Conservation (phyloP, 306 rosid genomes). For the Castanea mollissima region DNA sequence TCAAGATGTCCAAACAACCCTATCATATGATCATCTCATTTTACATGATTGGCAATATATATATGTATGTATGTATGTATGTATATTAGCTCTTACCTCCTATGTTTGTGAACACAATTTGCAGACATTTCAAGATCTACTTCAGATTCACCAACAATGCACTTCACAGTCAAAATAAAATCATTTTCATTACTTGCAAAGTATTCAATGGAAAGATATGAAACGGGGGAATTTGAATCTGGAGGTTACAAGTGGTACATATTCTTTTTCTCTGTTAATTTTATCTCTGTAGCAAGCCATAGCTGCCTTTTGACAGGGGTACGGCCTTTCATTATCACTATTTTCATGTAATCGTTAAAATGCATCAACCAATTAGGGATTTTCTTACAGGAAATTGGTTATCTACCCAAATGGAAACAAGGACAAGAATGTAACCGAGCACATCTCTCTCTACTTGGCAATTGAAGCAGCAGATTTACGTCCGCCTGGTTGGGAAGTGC, state of each 20-base stretch:
- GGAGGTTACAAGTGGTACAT: slow-evolving; percentile 73
- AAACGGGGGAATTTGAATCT: slow-evolving; percentile 55
- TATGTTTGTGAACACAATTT: background rate
- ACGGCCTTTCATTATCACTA: background rate
- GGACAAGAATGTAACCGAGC: slow-evolving; percentile 45
- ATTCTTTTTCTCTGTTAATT: background rate
- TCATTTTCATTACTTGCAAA: slow-evolving; percentile 46
- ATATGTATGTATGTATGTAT: too few species aligned
- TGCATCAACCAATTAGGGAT: background rate
- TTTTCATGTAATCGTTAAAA: background rate
- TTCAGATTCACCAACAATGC: slow-evolving; percentile 49
- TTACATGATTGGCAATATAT: too few species aligned
- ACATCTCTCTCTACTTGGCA: slow-evolving; percentile 58
- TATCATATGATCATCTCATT: too few species aligned
- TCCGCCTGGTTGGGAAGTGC: slow-evolving; percentile 48
- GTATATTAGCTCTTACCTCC: too few species aligned
- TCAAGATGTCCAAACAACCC: too few species aligned
- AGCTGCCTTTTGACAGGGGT: too few species aligned
- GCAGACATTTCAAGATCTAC: slow-evolving; percentile 42
- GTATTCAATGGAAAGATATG: slow-evolving; percentile 43
- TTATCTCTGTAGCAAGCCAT: too few species aligned
- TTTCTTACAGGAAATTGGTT: slow-evolving; percentile 56
- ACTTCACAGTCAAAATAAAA: slow-evolving; percentile 43
- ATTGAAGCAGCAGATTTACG: slow-evolving; percentile 41
- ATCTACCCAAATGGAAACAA: slow-evolving; percentile 63